phyloP scores from a whole-genome alignment of 306 rosid species.

The Medicago lupulina region DNA sequence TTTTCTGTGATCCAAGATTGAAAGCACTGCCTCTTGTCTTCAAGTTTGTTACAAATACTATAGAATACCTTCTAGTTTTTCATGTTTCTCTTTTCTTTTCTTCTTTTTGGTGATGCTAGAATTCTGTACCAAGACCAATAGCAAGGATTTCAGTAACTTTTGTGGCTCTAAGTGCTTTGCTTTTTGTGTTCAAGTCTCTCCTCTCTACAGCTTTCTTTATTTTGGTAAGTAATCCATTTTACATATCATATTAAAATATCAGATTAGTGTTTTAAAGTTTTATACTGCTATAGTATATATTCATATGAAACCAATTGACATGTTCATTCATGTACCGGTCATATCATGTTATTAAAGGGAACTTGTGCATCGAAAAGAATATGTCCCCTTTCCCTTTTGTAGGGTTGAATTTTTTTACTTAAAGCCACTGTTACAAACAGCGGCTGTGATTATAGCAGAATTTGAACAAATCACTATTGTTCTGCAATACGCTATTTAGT shows the following conservation, averaged over 20 bases:
- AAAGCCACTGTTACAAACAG: neutral
- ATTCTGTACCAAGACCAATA: slow-evolving; percentile 52
- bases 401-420: neutral
- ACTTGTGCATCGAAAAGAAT: neutral
- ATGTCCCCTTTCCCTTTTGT: neutral
- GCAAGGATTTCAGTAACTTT: slow-evolving; percentile 63
- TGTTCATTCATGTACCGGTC: neutral
- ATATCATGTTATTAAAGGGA: neutral
- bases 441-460: neutral
- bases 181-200: slow-evolving; percentile 66
- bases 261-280: slow-evolving; percentile 10
- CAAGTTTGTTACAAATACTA: slow-evolving; percentile 15
- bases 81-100: slow-evolving; percentile 19
- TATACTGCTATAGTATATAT: slow-evolving; percentile 9
- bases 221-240: slow-evolving; percentile 44
- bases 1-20: neutral
- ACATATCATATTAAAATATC: slow-evolving; percentile 19
- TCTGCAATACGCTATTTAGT: neutral
- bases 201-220: slow-evolving; percentile 53
- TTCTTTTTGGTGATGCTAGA: slow-evolving; percentile 34
- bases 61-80: slow-evolving; percentile 8
- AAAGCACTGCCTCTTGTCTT: neutral
- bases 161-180: slow-evolving; percentile 57
- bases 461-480: neutral
- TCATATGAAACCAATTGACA: slow-evolving; percentile 3